Percentiles rank a stretch among this genome's conserved stretches.
phyloP scores from a whole-genome alignment of 345 rosid genomes.

The Abelmoschus esculentus region DNA sequence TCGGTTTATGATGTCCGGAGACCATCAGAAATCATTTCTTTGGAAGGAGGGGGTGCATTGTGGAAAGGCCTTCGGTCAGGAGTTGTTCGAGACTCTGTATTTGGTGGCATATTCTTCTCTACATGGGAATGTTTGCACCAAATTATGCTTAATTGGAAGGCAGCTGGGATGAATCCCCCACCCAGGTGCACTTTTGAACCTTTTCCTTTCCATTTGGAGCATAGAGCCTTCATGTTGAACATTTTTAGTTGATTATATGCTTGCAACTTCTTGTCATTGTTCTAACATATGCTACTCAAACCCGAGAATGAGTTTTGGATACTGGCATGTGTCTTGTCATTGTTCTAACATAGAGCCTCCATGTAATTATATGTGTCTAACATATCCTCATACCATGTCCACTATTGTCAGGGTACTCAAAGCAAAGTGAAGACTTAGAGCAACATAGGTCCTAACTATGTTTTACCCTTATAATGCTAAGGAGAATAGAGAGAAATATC shows the following conservation, averaged over 20 bases:
- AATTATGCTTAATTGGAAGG: conserved; percentile 79
- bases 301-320: background rate
- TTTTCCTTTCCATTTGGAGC: conserved; percentile 1
- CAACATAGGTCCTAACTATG: background rate
- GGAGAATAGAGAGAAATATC: background rate
- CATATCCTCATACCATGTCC: background rate
- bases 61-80: conserved; percentile 86
- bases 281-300: background rate
- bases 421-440: background rate
- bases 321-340: background rate
- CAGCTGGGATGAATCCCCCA: conserved; percentile 69
- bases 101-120: conserved; percentile 78
- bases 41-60: conserved; percentile 74
- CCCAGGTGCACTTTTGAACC: conserved; percentile 45
- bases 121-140: conserved; percentile 78
- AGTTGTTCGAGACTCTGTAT: conserved; percentile 56
- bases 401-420: background rate
- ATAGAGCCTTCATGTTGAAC: background rate
- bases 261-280: background rate
- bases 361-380: background rate
- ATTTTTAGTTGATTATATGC: background rate
- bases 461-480: background rate
- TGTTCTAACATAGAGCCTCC: no score
- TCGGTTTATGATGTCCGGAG: conserved; percentile 57
- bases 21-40: conserved; percentile 49